Base-by-base conservation (phyloP, 495 filamentous ascomycete species). In the Paragyromitra xinjiangensis region DNA sequence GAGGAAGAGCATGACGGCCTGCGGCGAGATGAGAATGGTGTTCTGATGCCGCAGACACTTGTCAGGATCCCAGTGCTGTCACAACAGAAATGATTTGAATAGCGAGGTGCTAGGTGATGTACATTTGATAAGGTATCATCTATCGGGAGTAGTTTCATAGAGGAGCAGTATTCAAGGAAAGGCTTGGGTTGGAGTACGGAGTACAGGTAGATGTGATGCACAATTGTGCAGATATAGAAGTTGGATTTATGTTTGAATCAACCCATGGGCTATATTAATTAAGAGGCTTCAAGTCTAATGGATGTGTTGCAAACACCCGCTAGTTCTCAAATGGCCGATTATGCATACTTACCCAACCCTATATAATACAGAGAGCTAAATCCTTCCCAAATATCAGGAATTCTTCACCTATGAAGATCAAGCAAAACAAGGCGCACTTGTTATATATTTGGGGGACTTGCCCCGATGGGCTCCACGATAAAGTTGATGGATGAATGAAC, bases 41-140 rank as follows among this genome's bases (percentile, higher is more conserved):
- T 86, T 14, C 86, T 87, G 39, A 85, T 95, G 76, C 93, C 93
- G 4, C 91, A 93, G 82, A 94, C 93, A 6, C 87, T 95, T 8
- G 93, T 95, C 42, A 87, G 93, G 64, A 93, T 95, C 78, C 93
- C 93, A 0, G 78, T 79, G 37, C 48, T 79, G 16, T 45, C 61
- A 4, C 62, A 78, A 9, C 73, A 50, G 14, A 68, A 72, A 24
- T 79, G 26, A 79, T 53, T 61, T 1, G 3, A 29, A 34, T 42
- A n/a, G 34, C 2, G 14, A 11, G 16, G 16, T 29, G 44, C 29
- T 63, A 44, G 55, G 26, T 65, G 53, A 53, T 12, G 45, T 63
- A 42, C n/a, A 63, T 63, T 63, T 40, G 19, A 37, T 19, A 16
- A 2, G 59, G 48, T 37, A 66, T 73, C 39, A 8, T 45, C n/a